Evolutionary conservation across 2,329 filamentous ascomycete genomes (phyloP).

Genomic region (Cercospora beticola): DNA sequence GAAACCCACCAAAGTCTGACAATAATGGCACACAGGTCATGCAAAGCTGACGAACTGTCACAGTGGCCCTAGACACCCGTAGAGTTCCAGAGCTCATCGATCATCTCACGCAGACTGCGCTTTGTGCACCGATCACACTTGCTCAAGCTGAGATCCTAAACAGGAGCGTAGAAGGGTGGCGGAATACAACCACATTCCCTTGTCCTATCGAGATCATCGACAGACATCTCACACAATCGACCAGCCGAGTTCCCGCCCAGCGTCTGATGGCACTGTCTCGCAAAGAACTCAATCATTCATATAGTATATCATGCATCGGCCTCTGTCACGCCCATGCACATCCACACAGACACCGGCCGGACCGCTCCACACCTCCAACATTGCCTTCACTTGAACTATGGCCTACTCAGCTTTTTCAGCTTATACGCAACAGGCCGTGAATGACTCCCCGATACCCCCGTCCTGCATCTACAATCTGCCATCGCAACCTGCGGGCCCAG

Average conservation of each 20-base stretch:
- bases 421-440: neutral
- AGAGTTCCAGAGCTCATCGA: neutral
- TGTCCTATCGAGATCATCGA: neutral
- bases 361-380: neutral
- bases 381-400: neutral
- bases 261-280: neutral
- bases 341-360: neutral
- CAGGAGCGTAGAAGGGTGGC: neutral
- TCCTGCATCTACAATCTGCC: constrained; percentile 3
- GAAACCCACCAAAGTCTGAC: neutral
- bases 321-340: neutral
- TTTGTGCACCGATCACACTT: neutral
- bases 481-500: constrained; percentile 8
- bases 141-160: neutral
- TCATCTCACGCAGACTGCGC: neutral
- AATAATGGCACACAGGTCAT: neutral
- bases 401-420: neutral
- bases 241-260: neutral
- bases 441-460: neutral
- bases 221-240: neutral
- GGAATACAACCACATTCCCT: neutral
- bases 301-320: constrained; percentile 1
- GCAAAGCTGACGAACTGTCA: neutral
- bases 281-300: neutral
- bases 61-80: neutral